Base-by-base conservation (phyloP, 192 early-diverging fungal species). In the Coemansia sp. region DNA sequence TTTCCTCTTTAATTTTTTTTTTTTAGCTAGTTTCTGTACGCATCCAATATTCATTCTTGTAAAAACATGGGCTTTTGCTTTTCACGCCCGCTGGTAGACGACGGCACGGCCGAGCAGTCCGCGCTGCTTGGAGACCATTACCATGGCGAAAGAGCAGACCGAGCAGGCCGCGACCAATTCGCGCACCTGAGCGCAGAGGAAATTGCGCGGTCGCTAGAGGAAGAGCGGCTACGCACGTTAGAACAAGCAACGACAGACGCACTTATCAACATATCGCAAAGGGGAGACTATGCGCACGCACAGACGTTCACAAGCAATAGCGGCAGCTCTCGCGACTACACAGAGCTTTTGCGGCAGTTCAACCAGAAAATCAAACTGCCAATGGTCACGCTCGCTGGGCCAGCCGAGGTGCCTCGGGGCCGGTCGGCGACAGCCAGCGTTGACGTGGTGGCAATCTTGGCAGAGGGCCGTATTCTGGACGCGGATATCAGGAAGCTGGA, bases 181-280 rank as follows among this genome's bases (percentile, higher is more conserved):
- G 75, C 75, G 5, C 68, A 78, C 40, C 52, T 72, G 40, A 72
- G 50, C 35, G 41, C 62, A 11, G 65, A 62, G 42, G 76, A 79
- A 60, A 44, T 54, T 0, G 59, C 62, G 21, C 69, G 60, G 4
- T 34, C 68, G 27, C 55, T 54, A 26, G 76, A 79, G 18, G 66
- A 65, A 14, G 76, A 79, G 66, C 69, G 66, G 56, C 69, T 79
- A 15, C 68, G 72, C 54, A 26, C 14, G 21, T 60, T 79, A 5
- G 69, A 79, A 60, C 65, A 69, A 35, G 24, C 26, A 19, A 79
- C 76, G 11, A 72, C 69, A 58, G 76, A 79, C 3, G 69, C 76
- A 55, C 62, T 79, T 18, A 79, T 79, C 14, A 79, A 72, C 59
- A 79, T 79, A 34, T 69, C 66, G 27, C 69, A 79, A 34, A 58